These are phyloP conservation scores for Penicillium argentinense DNA, from an alignment of 495 filamentous ascomycete genomes.

Conservation along the genomic window DNA sequence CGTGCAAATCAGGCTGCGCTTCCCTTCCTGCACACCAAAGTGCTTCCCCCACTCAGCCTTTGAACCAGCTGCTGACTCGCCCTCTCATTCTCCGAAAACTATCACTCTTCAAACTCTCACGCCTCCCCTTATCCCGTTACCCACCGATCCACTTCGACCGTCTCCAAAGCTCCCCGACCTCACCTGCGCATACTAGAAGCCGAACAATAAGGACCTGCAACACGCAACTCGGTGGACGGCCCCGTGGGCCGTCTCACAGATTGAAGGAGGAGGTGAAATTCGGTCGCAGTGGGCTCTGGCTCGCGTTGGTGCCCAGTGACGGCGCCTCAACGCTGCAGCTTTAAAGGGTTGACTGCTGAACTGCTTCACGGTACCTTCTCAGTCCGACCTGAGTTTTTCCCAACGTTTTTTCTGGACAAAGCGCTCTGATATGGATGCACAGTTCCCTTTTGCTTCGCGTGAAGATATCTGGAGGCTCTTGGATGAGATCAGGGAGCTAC, in stretches of 20 bases:
- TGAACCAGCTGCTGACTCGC: background rate
- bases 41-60: background rate
- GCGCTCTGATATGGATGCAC: slow-evolving; percentile 57
- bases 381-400: no score
- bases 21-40: no score
- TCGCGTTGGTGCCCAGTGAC: slow-evolving; percentile 1
- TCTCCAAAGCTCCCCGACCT: background rate
- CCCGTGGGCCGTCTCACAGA: slow-evolving; percentile 46
- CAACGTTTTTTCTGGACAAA: background rate
- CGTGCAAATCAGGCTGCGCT: no score
- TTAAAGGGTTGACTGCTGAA: slow-evolving; percentile 3
- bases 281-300: slow-evolving; percentile 12
- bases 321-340: background rate
- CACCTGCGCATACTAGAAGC: slow-evolving; percentile 17
- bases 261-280: slow-evolving; percentile 35
- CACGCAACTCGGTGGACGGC: slow-evolving; percentile 44
- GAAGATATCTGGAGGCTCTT: slow-evolving; percentile 86
- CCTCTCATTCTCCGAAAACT: no score
- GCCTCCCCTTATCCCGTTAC: background rate
- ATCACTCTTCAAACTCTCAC: no score
- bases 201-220: slow-evolving; percentile 17
- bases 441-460: slow-evolving; percentile 61
- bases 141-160: background rate
- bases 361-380: background rate
- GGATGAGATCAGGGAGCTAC: slow-evolving; percentile 82